Evolutionary conservation across 495 filamentous ascomycete genomes (phyloP), one percentile per base, ranked within the genome.

Genomic region (Hyaloscypha variabilis): DNA sequence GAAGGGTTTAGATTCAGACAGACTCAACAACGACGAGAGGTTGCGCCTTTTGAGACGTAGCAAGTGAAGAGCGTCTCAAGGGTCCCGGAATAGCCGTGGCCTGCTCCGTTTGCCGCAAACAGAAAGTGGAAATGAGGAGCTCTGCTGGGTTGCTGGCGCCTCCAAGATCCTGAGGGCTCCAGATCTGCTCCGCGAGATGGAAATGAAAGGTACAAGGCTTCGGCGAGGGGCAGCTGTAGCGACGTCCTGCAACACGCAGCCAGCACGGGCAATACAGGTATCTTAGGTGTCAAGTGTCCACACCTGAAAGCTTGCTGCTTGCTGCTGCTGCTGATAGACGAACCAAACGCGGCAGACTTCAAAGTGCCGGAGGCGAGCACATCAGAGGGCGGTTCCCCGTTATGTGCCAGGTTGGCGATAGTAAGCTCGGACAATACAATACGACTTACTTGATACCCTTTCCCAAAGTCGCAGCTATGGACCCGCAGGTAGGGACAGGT

Each of bases 41-140:
- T 51, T 62, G 66, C 29, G 54, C 52, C 50, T 58, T 65, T 61
- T 57, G 52, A 65, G 62, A 69, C 63, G 36, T 53, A 36, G 49
- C 50, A 53, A 54, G 57, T 54, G 34, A 39, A 42, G 56, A 60
- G 26, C 28, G 63, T 30, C 51, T 57, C 59, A 46, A 63, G 66
- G 63, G 28, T 57, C 61, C 54, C 42, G 60, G 54, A 28, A 68
- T 30, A 66, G 66, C 54, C 65, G 66, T 64, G 23, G 52, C 50
- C 59, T 28, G 46, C 60, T 28, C 60, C 66, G 66, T 71, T 71
- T 66, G 69, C 59, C 31, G 36, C 69, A 71, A 71, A 68, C 66
- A 68, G 66, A 62, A 50, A 28, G 58, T 59, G 62, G 62, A 68
- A 67, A 68, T 65, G 60, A 68, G 36, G 30, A 63, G 56, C 26